phyloP scores from a whole-genome alignment of 78 protist species.

The Trichosphaerium sp. region DNA sequence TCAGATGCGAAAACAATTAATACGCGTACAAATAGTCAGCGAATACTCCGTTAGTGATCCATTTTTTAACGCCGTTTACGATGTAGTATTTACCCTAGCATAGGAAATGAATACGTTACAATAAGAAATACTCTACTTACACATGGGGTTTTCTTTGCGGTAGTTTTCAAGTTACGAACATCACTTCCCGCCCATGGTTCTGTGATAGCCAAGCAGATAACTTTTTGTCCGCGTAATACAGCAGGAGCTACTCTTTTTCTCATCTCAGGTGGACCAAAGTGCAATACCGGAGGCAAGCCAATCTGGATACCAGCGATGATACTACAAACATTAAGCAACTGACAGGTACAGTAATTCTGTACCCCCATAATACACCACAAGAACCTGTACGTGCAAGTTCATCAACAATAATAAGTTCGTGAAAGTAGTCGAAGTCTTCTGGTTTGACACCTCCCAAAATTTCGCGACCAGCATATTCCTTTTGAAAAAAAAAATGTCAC shows the following conservation, averaged over 20 bases:
- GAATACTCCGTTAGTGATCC: slow-evolving; percentile 13
- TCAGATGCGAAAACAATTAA: background rate
- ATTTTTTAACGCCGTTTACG: slow-evolving; percentile 1
- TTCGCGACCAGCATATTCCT: background rate
- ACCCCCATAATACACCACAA: slow-evolving; percentile 12
- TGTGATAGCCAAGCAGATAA: slow-evolving; percentile 33
- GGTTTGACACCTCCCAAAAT: slow-evolving; percentile 24
- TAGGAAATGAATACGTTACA: too few species aligned
- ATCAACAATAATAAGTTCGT: slow-evolving; percentile 24
- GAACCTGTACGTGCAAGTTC: slow-evolving; percentile 16
- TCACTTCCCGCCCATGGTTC: slow-evolving; percentile 5
- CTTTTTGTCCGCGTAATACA: slow-evolving; percentile 28
- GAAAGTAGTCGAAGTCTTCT: slow-evolving; percentile 25
- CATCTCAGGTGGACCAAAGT: slow-evolving; percentile 21
- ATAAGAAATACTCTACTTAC: too few species aligned
- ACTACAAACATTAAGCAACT: too few species aligned
- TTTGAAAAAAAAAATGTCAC: background rate
- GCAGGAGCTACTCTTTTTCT: background rate
- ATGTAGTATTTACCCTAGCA: slow-evolving; percentile 1
- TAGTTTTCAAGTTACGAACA: background rate
- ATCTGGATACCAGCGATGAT: slow-evolving; percentile 9
- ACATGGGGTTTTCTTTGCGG: too few species aligned
- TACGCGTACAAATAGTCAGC: background rate
- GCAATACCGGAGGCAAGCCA: slow-evolving; percentile 42
- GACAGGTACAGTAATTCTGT: too few species aligned